Evolutionary conservation across 495 filamentous ascomycete genomes (phyloP).

Genomic region (Annulohypoxylon bovei): DNA sequence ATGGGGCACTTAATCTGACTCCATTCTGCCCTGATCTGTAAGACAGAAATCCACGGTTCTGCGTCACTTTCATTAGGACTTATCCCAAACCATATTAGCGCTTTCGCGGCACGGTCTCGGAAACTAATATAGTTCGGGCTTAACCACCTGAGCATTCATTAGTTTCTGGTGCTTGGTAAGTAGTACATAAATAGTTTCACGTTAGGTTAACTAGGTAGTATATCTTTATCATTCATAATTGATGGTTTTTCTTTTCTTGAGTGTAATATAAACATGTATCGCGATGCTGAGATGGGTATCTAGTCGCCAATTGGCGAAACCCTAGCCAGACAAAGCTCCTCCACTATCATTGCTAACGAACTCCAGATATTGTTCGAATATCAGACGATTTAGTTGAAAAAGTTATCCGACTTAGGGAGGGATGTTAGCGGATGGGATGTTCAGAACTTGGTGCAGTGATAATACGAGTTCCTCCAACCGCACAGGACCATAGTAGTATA

Average conservation of each 20-base stretch:
- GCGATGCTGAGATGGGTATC: background rate
- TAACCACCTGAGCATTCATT: background rate
- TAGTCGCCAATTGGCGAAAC: background rate
- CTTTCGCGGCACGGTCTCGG: constrained; percentile 15
- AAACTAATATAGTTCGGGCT: constrained; percentile 30
- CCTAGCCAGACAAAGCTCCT: background rate
- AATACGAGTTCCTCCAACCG: background rate
- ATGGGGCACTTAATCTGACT: too few relatives aligned
- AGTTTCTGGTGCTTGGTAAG: constrained; percentile 6
- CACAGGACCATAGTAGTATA: background rate
- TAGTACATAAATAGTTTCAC: background rate
- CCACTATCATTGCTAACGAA: background rate
- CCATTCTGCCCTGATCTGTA: constrained; percentile 11
- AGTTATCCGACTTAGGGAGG: background rate
- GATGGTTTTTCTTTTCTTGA: background rate
- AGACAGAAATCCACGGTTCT: constrained; percentile 27
- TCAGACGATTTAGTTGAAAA: background rate
- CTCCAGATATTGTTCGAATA: background rate
- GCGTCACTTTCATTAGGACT: constrained; percentile 20
- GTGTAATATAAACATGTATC: background rate
- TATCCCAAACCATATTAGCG: constrained; percentile 30
- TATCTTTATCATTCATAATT: background rate
- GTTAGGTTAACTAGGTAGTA: background rate
- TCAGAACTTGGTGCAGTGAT: background rate
- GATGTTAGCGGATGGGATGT: background rate